Evolutionary conservation across 345 rosid genomes (phyloP).

Genomic region (Gossypium bickii): DNA sequence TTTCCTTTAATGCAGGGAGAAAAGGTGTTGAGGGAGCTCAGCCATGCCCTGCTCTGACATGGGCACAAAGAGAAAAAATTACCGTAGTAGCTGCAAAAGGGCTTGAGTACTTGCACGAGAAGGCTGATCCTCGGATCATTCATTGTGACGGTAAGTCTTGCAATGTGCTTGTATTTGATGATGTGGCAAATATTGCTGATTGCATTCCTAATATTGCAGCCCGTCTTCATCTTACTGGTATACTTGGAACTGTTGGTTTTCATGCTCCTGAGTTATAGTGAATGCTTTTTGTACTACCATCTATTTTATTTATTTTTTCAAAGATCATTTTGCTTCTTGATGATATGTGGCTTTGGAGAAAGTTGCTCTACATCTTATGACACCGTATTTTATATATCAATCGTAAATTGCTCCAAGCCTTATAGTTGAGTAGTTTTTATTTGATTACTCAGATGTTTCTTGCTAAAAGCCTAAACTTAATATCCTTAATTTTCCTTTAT

Average conservation of each 20-base stretch:
- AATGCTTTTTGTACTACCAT: neutral
- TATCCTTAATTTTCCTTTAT: neutral
- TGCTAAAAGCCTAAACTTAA: neutral
- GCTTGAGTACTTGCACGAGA: constrained; percentile 69
- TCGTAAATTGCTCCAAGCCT: neutral
- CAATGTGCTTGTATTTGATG: constrained; percentile 73
- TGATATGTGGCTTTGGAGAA: neutral
- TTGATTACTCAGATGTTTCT: neutral
- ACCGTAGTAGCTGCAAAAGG: constrained; percentile 86
- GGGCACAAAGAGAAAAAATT: constrained; percentile 73
- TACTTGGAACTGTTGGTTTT: constrained; percentile 79
- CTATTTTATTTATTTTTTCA: neutral
- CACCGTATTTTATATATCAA: neutral
- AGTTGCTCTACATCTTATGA: neutral
- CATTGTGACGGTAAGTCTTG: constrained; percentile 79
- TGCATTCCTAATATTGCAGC: constrained; percentile 89
- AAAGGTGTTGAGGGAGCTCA: constrained; percentile 82
- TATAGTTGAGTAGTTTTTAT: neutral
- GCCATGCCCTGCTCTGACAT: constrained; percentile 66
- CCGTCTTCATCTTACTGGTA: constrained; percentile 66
- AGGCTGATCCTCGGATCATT: constrained; percentile 52
- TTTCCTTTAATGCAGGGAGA: constrained; percentile 42
- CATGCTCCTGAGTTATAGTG: constrained; percentile 75
- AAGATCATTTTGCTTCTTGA: neutral
- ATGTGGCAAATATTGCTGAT: constrained; percentile 76